phyloP scores from a whole-genome alignment of 2,329 filamentous ascomycete genomes.

The Pseudogymnoascus verrucosus region DNA sequence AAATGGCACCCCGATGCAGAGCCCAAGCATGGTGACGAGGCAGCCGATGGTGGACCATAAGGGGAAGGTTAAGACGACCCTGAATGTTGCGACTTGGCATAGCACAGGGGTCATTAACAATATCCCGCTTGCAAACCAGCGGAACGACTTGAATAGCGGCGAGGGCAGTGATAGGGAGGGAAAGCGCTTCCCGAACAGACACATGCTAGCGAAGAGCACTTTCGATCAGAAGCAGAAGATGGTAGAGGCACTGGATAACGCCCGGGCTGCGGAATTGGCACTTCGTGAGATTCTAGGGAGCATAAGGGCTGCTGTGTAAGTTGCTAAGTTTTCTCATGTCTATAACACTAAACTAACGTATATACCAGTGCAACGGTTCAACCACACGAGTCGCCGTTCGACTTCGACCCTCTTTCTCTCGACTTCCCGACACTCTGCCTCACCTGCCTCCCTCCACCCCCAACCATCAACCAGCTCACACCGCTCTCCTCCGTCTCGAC shows the following conservation, averaged over 20 bases:
- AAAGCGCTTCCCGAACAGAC: constrained; percentile 37
- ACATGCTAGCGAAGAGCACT: constrained; percentile 42
- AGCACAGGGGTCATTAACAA: constrained; percentile 72
- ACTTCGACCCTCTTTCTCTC: constrained; percentile 78
- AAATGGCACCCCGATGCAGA: constrained; percentile 13
- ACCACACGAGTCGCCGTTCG: constrained; percentile 51
- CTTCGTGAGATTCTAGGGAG: constrained; percentile 75
- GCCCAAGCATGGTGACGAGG: constrained; percentile 1
- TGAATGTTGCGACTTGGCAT: constrained; percentile 58
- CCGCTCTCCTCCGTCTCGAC: constrained; percentile 65
- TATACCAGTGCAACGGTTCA: constrained; percentile 45
- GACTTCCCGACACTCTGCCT: constrained; percentile 82
- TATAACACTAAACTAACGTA: constrained; percentile 1
- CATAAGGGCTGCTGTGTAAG: constrained; percentile 74
- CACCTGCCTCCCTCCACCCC: constrained; percentile 70
- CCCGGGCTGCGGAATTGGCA: constrained; percentile 75
- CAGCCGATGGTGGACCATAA: constrained; percentile 17
- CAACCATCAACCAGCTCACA: constrained; percentile 68
- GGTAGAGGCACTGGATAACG: constrained; percentile 68
- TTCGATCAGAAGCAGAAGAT: constrained; percentile 56
- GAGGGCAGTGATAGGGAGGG: constrained; percentile 30
- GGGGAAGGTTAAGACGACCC: constrained; percentile 37
- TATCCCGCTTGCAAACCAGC: constrained; percentile 45
- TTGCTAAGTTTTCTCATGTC: constrained; percentile 14
- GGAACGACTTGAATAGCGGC: constrained; percentile 35